Base-by-base conservation (phyloP, 2,329 filamentous ascomycete genomes). In the Tricladium varicosporioides region DNA sequence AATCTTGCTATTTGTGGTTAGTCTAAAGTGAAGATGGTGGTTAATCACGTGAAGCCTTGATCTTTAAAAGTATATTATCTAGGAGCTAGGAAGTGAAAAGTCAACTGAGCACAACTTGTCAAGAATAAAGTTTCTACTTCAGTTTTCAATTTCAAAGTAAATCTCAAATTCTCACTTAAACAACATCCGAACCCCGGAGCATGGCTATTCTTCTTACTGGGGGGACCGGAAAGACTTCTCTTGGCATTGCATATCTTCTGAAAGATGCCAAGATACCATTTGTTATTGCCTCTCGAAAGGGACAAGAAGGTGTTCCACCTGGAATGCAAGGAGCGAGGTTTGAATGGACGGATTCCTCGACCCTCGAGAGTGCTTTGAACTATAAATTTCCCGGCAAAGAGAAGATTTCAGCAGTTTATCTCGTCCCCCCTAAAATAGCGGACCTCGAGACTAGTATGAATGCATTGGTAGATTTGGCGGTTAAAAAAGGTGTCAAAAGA, bases 151-250 rank as follows among this genome's bases (percentile, higher is more conserved):
- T 7, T 27, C 22, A 27, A 27, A 27, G 22, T 3, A 27, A 27
- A 27, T 27, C 22, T 4, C 22, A 27, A 27, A 27, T 7, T 27
- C 7, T 36, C 27, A 36, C 48, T 15, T 8, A 49, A n/a, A 18
- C 16, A 16, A 51, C 11, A 16, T 13, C 31, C 22, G 22, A 3
- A 27, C 22, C 11, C 36, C 36, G 4, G 31, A 52, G 14, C 27
- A 62, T 60, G 60, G 50, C 60, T n/a, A 64, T 78, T 49, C 70
- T 79, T 40, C 60, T 79, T 11, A 65, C 72, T 4, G 77, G 76
- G 54, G 76, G 77, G 50, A 76, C 73, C 0, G 76, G 77, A 57
- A 77, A 75, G 40, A 73, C 76, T 1, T 72, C 72, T 40, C 65
- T 65, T 27, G 70, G 71, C 36, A 60, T 78, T 36, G 71, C 71